Conservation (phyloP, 2,329 filamentous ascomycete genomes). For the Sphaerulina musiva region DNA sequence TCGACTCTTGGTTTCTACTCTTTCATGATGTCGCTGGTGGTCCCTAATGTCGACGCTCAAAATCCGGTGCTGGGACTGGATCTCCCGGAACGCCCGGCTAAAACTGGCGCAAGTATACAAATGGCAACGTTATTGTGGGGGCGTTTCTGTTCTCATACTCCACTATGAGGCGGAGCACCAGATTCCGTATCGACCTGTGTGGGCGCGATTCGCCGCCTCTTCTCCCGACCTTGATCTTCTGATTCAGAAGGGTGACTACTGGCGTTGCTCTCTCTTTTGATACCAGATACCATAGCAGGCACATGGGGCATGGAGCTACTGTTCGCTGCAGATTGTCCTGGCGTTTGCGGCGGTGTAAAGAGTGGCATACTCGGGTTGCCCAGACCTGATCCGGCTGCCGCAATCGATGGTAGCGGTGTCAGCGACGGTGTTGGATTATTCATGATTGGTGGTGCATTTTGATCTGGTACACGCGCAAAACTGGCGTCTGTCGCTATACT, state of each 20-base stretch:
- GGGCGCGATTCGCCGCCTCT: constrained; percentile 43
- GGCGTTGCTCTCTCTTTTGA: constrained; percentile 29
- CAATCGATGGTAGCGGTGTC: constrained; percentile 31
- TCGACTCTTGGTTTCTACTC: background rate
- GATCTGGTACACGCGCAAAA: constrained; percentile 40
- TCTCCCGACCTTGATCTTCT: constrained; percentile 35
- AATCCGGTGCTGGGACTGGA: background rate
- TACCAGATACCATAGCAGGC: constrained; percentile 13
- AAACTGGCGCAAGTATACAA: constrained; percentile 10
- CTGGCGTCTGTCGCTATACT: constrained; percentile 63
- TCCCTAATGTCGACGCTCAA: background rate
- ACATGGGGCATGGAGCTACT: constrained; percentile 6
- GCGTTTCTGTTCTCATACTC: background rate
- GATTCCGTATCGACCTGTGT: constrained; percentile 33
- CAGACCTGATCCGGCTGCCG: constrained; percentile 32
- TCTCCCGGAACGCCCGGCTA: constrained; percentile 18
- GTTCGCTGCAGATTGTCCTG: constrained; percentile 41
- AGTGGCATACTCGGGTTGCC: constrained; percentile 52
- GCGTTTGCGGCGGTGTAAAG: constrained; percentile 86
- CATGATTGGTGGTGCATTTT: constrained; percentile 34
- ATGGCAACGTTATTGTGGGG: background rate
- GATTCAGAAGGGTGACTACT: constrained; percentile 31
- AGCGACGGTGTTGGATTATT: constrained; percentile 33
- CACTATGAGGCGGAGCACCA: background rate
- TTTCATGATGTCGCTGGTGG: background rate